Evolutionary conservation across 179 eudicot genomes (phyloP), one percentile per base, ranked within the genome.

Genomic region (Beta macrorhiza): DNA sequence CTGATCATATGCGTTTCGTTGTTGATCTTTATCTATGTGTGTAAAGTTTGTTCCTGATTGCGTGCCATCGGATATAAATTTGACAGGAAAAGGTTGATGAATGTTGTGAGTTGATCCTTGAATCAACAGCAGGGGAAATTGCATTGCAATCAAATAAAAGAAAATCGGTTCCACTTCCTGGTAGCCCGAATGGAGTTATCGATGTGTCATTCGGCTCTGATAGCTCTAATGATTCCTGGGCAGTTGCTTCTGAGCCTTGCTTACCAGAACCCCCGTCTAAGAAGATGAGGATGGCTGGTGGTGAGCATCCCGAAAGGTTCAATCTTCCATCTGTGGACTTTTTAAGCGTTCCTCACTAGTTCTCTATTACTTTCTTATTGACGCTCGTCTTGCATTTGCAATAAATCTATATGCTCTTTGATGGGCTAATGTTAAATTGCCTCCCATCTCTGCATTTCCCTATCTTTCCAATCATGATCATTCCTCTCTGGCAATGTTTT

Each of bases 121-220:
- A 80, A 55, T 32, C 72, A 52, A 62, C 79, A 70, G 62, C 79
- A 11, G 79, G 65, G 56, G 76, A 68, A 47, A 61, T 64, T 25
- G 53, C 51, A 76, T 29, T 55, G 42, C 74, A 67, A 42, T 70
- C 83, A 25, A 82, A 74, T 70, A 82, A 82, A 72, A 78, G 83
- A 52, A 85, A 85, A 78, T 52, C 29, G 25, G 67, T 72, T 19
- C 64, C 81, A 72, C 8, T 59, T 37, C 85, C 83, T 6, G 83
- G 83, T 45, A 85, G 87, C 76, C 87, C 87, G 1, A 82, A 80
- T 63, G 88, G 88, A 2, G 88, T 85, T 13, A 77, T 85, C 17
- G 88, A 85, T 29, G 83, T 74, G 10, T 76, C 76, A 15, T 85
- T 85, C 68, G 83, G 83, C 80, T 85, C 72, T 45, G 88, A 82